Base-by-base conservation (phyloP, 1,284 basidiomycete genomes). In the Moniliophthora roreri region DNA sequence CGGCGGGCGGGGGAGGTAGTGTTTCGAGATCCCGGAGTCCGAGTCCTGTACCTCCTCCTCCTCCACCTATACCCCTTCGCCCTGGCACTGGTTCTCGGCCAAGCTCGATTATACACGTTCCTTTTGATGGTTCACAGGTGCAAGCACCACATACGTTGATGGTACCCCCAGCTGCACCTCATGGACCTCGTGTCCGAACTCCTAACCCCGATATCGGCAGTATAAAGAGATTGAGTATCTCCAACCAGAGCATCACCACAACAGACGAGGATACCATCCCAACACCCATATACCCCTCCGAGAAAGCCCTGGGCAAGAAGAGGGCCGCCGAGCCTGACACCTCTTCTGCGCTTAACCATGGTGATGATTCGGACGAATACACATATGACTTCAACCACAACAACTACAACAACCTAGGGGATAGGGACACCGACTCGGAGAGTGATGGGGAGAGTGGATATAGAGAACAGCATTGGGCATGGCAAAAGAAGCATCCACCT, bases 261-360 rank as follows among this genome's bases (percentile, higher is more conserved):
- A 46, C 16, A 32, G 69, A 69, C 13, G 70, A 74, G 13, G 71
- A 71, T 6, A 65, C 69, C 3, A 39, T 57, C 8, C 58, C 60
- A 35, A 67, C 73, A 32, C 76, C 72, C 9, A 63, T 73, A 7
- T 71, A 75, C 54, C 87, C 85, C 2, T 91, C 88, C 63, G 87
- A 77, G 40, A 92, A 92, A 65, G 88, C 90, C 1, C 76, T 90
- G 5, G 90, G 89, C n/a, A 92, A 92, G 70, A 76, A 86, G 59
- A 80, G 26, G 18, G 21, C 21, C 24, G 26, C 8, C 28, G 44
- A 72, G 59, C 76, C 83, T n/a, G 80, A 83, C 7, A 64, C 45
- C 13, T 9, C 21, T 13, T 26, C 13, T 21, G 26, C 13, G n/a
- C 16, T 34, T 24, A 18, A 20, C 39, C 38, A 9, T 40, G 40